phyloP scores from a whole-genome alignment of 257 asterid species.

The Solanum etuberosum region DNA sequence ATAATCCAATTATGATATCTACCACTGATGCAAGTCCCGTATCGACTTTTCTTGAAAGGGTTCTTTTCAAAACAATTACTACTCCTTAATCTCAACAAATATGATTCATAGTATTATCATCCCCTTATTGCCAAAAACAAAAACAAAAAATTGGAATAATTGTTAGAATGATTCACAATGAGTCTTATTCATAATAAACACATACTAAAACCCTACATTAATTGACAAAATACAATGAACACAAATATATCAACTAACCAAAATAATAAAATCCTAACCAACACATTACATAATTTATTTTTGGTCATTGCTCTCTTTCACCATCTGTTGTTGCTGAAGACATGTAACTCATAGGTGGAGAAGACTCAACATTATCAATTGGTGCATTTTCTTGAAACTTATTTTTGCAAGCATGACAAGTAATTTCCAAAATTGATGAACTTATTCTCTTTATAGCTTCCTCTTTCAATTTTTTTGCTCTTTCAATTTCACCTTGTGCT shows the following conservation, averaged over 20 bases:
- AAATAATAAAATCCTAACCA: not conserved
- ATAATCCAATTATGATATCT: not conserved
- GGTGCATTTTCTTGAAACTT: conserved; percentile 19
- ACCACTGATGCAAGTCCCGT: not conserved
- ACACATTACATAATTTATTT: not conserved
- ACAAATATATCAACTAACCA: not conserved
- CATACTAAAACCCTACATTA: not conserved
- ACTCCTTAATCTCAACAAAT: not conserved
- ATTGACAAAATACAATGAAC: not conserved
- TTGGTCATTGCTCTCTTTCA: conserved; percentile 11
- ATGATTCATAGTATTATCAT: not conserved
- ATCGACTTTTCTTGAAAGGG: no score
- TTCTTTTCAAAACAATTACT: not conserved
- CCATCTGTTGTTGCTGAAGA: conserved; percentile 22
- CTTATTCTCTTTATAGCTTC: conserved; percentile 35
- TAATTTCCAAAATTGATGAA: conserved; percentile 39
- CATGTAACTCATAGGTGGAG: conserved; percentile 23
- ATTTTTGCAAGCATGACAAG: conserved; percentile 58
- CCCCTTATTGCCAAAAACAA: not conserved
- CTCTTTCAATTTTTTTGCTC: conserved; percentile 38
- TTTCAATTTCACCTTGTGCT: conserved; percentile 48
- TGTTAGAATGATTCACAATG: not conserved
- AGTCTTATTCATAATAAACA: not conserved
- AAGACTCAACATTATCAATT: conserved; percentile 6
- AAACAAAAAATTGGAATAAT: not conserved